Evolutionary conservation across 306 rosid species (phyloP).

Genomic region (Macrotyloma uniflorum): DNA sequence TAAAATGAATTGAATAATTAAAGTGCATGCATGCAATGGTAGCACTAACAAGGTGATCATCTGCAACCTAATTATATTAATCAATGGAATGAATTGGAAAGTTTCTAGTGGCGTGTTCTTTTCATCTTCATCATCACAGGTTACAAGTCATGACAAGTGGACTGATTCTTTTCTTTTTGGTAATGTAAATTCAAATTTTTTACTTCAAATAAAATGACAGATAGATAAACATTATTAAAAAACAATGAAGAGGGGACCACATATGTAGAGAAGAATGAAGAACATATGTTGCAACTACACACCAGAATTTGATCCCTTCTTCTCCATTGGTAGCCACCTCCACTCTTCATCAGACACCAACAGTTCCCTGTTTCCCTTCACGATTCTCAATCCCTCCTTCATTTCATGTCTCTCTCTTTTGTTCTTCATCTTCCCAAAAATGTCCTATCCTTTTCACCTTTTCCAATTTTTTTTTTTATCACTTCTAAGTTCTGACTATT

Average conservation of each 20-base stretch:
- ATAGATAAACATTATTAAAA: not conserved
- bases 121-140: not conserved
- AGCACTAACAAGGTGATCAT: not conserved
- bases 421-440: constrained; percentile 32
- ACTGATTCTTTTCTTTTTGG: constrained; percentile 18
- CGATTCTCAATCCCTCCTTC: not conserved
- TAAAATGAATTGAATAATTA: not conserved
- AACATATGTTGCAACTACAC: constrained; percentile 23
- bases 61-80: not conserved
- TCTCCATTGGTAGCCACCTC: constrained; percentile 5
- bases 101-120: not conserved
- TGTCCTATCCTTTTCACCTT: constrained; percentile 16
- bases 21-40: not conserved
- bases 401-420: not conserved
- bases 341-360: not conserved
- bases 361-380: not conserved
- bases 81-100: constrained; percentile 15
- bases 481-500: not conserved
- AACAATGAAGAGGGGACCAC: constrained; percentile 26
- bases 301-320: constrained; percentile 3
- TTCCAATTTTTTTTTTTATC: not conserved
- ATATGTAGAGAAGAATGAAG: not conserved
- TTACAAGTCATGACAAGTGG: constrained; percentile 22
- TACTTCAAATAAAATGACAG: constrained; percentile 2
- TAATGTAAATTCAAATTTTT: constrained; percentile 11